Percentiles rank a stretch among this genome's conserved stretches.
phyloP scores from a whole-genome alignment of 2,329 filamentous ascomycete species.

The Scedosporium dehoogii region DNA sequence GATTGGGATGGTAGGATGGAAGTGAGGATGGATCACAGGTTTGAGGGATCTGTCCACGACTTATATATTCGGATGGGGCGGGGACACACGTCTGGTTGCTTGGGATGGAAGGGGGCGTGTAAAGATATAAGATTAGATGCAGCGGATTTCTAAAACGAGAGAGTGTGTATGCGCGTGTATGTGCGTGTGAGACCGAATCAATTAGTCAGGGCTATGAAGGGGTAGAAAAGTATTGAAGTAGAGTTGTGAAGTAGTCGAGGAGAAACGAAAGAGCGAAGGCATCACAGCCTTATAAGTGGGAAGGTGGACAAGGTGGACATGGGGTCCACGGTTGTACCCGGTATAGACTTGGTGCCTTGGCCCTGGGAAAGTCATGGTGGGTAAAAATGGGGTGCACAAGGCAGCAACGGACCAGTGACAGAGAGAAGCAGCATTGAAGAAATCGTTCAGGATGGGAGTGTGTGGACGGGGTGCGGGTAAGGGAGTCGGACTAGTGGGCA shows the following conservation, averaged over 20 bases:
- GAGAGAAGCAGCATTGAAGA: conserved; percentile 5
- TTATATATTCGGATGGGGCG: background rate
- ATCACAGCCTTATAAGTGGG: conserved; percentile 44
- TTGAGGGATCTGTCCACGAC: background rate
- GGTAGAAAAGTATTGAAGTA: conserved; percentile 4
- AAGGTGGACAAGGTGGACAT: background rate
- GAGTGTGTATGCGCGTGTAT: background rate
- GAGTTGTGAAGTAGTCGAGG: conserved; percentile 16
- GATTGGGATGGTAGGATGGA: background rate
- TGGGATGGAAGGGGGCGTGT: background rate
- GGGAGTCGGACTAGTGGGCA: background rate
- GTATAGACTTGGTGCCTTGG: conserved; percentile 26
- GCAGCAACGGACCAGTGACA: conserved; percentile 16
- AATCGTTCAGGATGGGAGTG: background rate
- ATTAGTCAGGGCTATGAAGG: conserved; percentile 6
- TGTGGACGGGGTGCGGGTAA: background rate
- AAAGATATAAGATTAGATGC: background rate
- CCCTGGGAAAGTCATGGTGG: conserved; percentile 16
- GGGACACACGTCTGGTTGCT: background rate
- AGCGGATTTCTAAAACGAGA: conserved; percentile 9
- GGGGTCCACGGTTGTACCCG: background rate
- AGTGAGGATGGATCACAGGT: background rate
- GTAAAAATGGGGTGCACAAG: conserved; percentile 18
- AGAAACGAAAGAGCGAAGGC: conserved; percentile 25
- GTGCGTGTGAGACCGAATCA: conserved; percentile 7